Conservation (phyloP, 2,329 filamentous ascomycete genomes). For the Neopestalotiopsis sp. region DNA sequence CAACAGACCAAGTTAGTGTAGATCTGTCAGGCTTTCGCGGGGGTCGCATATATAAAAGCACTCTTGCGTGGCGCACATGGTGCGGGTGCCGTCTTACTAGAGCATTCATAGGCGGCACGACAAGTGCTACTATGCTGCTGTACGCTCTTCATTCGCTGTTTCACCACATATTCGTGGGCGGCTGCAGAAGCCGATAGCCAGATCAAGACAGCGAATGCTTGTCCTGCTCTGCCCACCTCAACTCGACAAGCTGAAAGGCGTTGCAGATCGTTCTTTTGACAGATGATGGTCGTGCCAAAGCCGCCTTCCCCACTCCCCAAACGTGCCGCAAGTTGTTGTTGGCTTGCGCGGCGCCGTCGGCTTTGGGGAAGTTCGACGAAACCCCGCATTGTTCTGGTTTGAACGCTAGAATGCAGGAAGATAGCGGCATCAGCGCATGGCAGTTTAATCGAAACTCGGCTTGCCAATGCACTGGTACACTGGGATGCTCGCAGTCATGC, state of each 20-base stretch:
- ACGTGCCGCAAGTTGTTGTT: not conserved
- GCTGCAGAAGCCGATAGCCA: not conserved
- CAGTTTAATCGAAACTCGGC: not conserved
- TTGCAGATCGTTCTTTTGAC: not conserved
- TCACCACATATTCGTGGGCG: conserved; percentile 6
- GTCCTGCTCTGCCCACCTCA: not conserved
- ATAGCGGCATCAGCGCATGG: conserved; percentile 16
- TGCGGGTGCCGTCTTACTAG: not conserved
- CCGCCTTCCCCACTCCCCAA: not conserved
- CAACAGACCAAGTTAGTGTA: not conserved
- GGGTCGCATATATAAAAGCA: not conserved
- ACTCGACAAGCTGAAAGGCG: conserved; percentile 5
- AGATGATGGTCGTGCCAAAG: not conserved
- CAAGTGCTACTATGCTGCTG: not conserved
- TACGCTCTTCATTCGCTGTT: conserved; percentile 2
- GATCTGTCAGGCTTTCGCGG: not conserved
- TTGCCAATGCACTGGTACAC: not conserved
- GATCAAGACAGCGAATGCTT: not conserved
- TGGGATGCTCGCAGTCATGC: not conserved
- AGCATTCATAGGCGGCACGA: not conserved
- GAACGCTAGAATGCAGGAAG: conserved; percentile 8
- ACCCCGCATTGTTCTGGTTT: conserved; percentile 14
- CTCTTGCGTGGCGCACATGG: not conserved
- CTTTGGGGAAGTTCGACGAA: not conserved
- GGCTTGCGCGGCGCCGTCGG: not conserved